These are phyloP conservation scores for Mitragyna speciosa DNA, from an alignment of 257 asterid genomes.

Conservation along the genomic window DNA sequence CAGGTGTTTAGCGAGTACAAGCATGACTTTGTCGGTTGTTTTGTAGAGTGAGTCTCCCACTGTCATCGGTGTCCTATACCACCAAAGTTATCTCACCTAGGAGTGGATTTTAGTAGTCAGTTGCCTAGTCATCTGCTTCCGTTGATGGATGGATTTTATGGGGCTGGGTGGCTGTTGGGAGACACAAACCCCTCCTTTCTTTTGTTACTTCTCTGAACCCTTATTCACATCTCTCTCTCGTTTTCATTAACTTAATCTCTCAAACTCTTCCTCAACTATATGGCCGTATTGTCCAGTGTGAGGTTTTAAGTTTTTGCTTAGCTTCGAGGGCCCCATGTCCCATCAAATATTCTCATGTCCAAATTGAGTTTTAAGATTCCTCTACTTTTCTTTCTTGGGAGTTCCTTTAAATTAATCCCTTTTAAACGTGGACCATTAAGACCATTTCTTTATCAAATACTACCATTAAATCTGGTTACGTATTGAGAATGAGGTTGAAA, in stretches of 20 bases:
- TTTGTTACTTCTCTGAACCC: background rate
- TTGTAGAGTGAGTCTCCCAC: constrained; percentile 30
- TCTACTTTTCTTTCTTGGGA: background rate
- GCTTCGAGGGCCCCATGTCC: constrained; percentile 2
- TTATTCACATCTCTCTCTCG: background rate
- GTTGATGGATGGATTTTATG: constrained; percentile 16
- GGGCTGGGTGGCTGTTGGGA: constrained; percentile 41
- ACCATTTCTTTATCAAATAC: constrained; percentile 12
- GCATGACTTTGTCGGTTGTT: constrained; percentile 68
- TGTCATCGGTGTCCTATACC: constrained; percentile 27
- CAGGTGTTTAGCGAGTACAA: constrained; percentile 46
- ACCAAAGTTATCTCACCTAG: constrained; percentile 18
- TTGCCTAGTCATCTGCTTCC: constrained; percentile 11
- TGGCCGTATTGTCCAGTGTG: background rate
- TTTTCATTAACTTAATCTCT: background rate
- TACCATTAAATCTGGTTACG: constrained; percentile 23
- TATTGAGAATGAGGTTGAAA: constrained; percentile 33
- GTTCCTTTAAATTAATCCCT: constrained; percentile 15
- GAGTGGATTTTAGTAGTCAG: background rate
- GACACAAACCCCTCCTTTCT: constrained; percentile 26
- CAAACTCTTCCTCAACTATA: background rate
- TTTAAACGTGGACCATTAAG: background rate
- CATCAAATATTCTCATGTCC: background rate
- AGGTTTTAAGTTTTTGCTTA: background rate
- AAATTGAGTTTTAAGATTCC: constrained; percentile 10